Base-by-base conservation (phyloP, 306 rosid species). In the Oxytropis ochrocephala region DNA sequence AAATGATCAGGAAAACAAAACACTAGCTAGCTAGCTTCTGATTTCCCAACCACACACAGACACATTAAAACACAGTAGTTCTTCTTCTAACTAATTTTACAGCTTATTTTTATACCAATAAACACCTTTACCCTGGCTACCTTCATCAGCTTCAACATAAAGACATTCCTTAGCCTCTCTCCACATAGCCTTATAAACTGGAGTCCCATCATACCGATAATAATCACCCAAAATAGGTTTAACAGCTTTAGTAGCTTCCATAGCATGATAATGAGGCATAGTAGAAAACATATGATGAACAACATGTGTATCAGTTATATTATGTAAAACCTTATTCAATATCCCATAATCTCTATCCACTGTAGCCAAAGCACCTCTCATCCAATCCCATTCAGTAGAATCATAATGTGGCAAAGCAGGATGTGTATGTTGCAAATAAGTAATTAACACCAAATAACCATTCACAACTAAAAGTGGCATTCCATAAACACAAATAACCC, bases 241-340 rank as follows among this genome's bases (percentile, higher is more conserved):
- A 17, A 91, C 88, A 0, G 80, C 94, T 8, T 77, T 87, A 0
- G 97, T 91, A n/a, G 96, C 96, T 61, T 91, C 96, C 91, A 84
- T 82, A 7, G 94, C 96, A 58, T 91, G 90, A 56, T 91, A 91
- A 63, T 89, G 97, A 0, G 97, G 96, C 90, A 89, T 85, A 0
- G 87, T 89, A 0, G 97, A 87, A 53, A 91, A 83, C 84, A 91
- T 74, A 53, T 77, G 81, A 64, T 77, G 81, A 0, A 69, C 73
- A 6, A 77, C 77, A 18, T 77, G 81, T 2, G 81, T 77, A 14
- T 77, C 77, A 0, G 81, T 77, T 7, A 77, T 77, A 11, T 77
- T 70, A 36, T 77, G 81, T 0, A 70, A 24, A 35, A 77, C 81
- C 36, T 70, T 77, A 1, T 77, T 77, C 16, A 70, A 12, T 21